Base-by-base conservation (phyloP, 257 asterid species). In the Eucommia ulmoides region DNA sequence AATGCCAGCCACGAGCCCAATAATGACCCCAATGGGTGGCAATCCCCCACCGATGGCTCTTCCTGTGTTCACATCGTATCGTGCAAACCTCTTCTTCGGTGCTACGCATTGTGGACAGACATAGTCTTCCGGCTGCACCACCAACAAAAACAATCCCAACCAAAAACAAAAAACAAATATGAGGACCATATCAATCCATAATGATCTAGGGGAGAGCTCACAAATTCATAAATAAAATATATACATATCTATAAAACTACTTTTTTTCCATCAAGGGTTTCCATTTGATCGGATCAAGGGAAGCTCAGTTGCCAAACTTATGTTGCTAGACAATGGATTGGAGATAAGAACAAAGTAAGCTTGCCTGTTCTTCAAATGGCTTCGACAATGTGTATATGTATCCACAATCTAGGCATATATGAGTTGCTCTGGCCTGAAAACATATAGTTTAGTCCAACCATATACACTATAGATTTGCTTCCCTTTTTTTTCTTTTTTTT, bases 341-440 rank as follows among this genome's bases (percentile, higher is more conserved):
- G 12, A 24, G 6, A 53, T 23, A 26, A 22, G 33, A 41, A 59
- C 56, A 20, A 33, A n/a, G 46, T 55, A 24, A 59, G 52, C 79
- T 79, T 71, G 81, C 98, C 82, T 76, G 94, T 2, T 91, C 98
- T 18, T 91, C 93, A 23, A 91, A 91, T 38, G 96, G 61, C 60
- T 91, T 91, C 42, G 42, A 58, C 47, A 78, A 73, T 19, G 92
- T 86, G 78, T 91, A 91, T 35, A 91, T 83, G 75, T 70, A 91
- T 57, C 98, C 98, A 57, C 98, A 91, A 47, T 85, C 98, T 8
- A 91, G 88, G 85, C 98, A 91, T 52, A 86, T 91, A 61, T 91
- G 98, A 57, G 88, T 82, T 19, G 98, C 98, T 42, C 96, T 81
- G 3, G 76, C 81, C 98, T 89, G 82, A 41, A n/a, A n/a, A n/a